Evolutionary conservation across 176 grass and related monocot genomes (phyloP).

Genomic region (Aegilops tauschii): DNA sequence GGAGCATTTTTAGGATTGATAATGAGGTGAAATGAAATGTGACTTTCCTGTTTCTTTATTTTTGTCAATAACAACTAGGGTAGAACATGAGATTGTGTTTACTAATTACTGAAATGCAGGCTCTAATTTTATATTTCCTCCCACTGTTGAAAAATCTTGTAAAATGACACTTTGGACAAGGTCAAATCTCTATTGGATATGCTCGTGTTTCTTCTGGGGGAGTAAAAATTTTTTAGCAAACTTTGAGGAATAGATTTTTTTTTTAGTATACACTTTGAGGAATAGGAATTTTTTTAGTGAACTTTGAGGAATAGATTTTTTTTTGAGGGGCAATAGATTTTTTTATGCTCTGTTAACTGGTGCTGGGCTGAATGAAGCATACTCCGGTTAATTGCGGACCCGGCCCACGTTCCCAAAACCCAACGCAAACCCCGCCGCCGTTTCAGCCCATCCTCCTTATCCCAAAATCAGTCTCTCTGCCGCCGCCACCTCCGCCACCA

Average conservation of each 20-base stretch:
- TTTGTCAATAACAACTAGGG: not conserved
- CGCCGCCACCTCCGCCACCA: not conserved
- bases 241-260: too few relatives aligned
- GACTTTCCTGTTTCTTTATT: not conserved
- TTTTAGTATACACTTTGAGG: too few relatives aligned
- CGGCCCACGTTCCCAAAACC: not conserved
- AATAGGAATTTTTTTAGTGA: too few relatives aligned
- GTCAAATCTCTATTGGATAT: not conserved
- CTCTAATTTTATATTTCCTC: not conserved
- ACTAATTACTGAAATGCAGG: not conserved
- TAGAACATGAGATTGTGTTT: not conserved
- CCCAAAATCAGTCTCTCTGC: not conserved
- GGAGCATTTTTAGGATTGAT: conserved; percentile 36
- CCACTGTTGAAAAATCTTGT: not conserved
- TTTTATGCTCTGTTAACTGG: not conserved
- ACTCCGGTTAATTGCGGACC: not conserved
- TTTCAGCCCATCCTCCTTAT: not conserved
- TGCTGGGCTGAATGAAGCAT: not conserved
- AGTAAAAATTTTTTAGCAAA: too few relatives aligned
- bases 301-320: too few relatives aligned
- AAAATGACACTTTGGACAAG: not conserved
- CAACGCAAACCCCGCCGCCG: not conserved
- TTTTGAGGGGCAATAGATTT: too few relatives aligned
- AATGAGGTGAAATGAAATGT: not conserved
- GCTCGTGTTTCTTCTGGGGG: not conserved